These are phyloP conservation scores for Withania somnifera DNA, from an alignment of 305 asterid species.

Conservation along the genomic window DNA sequence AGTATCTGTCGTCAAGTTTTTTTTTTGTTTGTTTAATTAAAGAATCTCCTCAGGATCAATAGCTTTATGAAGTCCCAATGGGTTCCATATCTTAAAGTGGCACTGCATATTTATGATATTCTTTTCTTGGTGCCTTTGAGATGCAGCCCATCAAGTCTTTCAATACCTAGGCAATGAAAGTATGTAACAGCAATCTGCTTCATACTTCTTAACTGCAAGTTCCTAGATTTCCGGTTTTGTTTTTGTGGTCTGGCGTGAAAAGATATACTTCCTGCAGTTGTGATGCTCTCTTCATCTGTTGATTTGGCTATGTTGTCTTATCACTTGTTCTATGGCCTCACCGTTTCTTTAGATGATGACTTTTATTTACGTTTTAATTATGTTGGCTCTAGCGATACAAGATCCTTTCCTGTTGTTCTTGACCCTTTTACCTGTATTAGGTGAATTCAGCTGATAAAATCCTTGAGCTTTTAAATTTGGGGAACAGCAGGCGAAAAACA, in stretches of 20 bases:
- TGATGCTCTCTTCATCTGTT: not conserved
- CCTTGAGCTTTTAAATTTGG: constrained; percentile 76
- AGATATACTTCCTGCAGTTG: not conserved
- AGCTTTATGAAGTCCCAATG: constrained; percentile 2
- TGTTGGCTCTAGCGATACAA: not conserved
- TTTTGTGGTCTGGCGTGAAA: not conserved
- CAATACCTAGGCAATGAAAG: not conserved
- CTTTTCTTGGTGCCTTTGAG: not conserved
- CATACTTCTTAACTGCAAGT: not conserved
- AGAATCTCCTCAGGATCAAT: not conserved
- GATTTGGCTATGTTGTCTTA: not conserved
- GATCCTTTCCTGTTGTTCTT: constrained; percentile 5
- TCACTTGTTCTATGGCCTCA: not conserved
- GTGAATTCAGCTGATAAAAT: constrained; percentile 89
- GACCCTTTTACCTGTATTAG: constrained; percentile 32
- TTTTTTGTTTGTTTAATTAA: not conserved
- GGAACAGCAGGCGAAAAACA: constrained; percentile 91
- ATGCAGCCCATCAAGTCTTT: not conserved
- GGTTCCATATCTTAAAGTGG: not conserved
- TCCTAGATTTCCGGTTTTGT: not conserved
- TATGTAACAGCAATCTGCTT: not conserved
- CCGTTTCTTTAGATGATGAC: not conserved
- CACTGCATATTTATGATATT: not conserved
- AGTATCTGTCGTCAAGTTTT: not conserved
- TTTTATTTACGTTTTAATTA: not conserved